Evolutionary conservation across 1,284 basidiomycete genomes (phyloP).

Genomic region (Mycena citricolor): DNA sequence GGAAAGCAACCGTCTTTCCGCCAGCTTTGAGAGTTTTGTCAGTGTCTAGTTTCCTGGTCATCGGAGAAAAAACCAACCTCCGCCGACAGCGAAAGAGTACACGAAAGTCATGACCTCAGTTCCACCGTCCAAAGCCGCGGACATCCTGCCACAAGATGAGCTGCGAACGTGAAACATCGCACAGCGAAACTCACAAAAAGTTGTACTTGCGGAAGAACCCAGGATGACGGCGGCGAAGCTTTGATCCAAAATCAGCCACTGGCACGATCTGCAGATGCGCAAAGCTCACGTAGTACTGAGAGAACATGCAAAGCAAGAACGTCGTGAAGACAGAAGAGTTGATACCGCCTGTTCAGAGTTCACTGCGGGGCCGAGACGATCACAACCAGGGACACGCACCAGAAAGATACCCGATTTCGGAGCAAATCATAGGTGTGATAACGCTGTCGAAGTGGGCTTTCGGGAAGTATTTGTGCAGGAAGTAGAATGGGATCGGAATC

Average conservation of each 20-base stretch:
- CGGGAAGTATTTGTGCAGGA: constrained; percentile 49
- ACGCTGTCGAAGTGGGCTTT: constrained; percentile 46
- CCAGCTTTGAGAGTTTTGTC: no score
- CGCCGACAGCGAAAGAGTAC: constrained; percentile 60
- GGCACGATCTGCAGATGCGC: neutral
- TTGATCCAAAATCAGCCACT: constrained; percentile 25
- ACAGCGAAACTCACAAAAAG: constrained; percentile 37
- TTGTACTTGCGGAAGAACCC: constrained; percentile 62
- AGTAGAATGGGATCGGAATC: constrained; percentile 55
- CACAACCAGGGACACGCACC: constrained; percentile 22
- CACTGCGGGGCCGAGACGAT: constrained; percentile 47
- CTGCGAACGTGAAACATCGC: no score
- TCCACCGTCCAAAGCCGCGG: constrained; percentile 57
- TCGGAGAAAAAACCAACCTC: constrained; percentile 34
- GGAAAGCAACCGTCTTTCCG: constrained; percentile 45
- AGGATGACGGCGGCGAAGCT: constrained; percentile 35
- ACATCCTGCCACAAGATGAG: constrained; percentile 27
- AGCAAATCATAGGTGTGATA: constrained; percentile 49
- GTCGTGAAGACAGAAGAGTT: constrained; percentile 53
- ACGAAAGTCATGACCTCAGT: constrained; percentile 55
- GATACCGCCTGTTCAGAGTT: constrained; percentile 53
- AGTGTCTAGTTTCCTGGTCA: no score
- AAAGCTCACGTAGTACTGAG: constrained; percentile 51
- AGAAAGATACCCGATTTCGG: constrained; percentile 25
- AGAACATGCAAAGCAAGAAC: constrained; percentile 52